Percentiles rank a stretch among this genome's conserved stretches.
Evolutionary conservation across 2,329 filamentous ascomycete species (phyloP).

Genomic region (Thelonectria rubi): DNA sequence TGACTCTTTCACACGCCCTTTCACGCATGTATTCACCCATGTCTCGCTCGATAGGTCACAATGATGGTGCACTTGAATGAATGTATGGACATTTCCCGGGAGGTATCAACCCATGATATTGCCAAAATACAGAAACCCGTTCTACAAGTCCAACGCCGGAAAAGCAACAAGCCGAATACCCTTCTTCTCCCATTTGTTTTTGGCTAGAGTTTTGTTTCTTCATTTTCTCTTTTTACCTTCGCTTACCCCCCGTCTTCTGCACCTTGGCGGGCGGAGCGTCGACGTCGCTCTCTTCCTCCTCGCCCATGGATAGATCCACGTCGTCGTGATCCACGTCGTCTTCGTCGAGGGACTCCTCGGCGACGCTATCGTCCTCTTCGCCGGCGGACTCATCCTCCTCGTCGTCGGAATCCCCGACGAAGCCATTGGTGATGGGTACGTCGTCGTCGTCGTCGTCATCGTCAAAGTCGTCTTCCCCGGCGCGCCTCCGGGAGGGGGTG

Average conservation of each 20-base stretch:
- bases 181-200: slow-evolving; percentile 17
- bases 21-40: too few species aligned
- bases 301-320: slow-evolving; percentile 61
- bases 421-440: slow-evolving; percentile 62
- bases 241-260: slow-evolving; percentile 41
- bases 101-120: slow-evolving; percentile 44
- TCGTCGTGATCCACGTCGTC: slow-evolving; percentile 70
- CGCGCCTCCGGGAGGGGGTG: slow-evolving; percentile 48
- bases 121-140: slow-evolving; percentile 41
- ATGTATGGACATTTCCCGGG: slow-evolving; percentile 6
- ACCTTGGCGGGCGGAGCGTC: slow-evolving; percentile 59
- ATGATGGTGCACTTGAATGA: not conserved
- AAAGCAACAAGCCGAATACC: slow-evolving; percentile 28
- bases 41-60: not conserved
- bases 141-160: slow-evolving; percentile 43
- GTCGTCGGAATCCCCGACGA: slow-evolving; percentile 68
- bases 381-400: slow-evolving; percentile 60
- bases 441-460: slow-evolving; percentile 66
- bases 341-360: slow-evolving; percentile 62
- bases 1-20: too few species aligned
- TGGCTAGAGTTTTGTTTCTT: not conserved
- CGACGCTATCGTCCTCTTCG: slow-evolving; percentile 56
- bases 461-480: slow-evolving; percentile 51
- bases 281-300: slow-evolving; percentile 64
- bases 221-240: slow-evolving; percentile 32